These are phyloP conservation scores for Rhododendron mucronatum DNA, from an alignment of 148 eudicot genomes.

Conservation along the genomic window DNA sequence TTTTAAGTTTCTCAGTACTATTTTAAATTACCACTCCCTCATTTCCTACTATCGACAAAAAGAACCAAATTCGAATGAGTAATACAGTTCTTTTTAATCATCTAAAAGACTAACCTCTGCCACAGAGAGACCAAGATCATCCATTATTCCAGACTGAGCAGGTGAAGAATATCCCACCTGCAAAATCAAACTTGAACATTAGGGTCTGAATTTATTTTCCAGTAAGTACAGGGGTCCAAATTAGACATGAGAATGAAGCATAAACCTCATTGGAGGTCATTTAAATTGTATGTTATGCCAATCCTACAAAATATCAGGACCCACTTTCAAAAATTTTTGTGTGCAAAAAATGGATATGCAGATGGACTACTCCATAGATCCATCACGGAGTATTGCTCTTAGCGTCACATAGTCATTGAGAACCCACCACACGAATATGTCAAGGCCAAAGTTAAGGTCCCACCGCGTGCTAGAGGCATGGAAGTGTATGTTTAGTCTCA, in stretches of 20 bases:
- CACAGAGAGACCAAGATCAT: constrained; percentile 67
- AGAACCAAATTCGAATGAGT: not conserved
- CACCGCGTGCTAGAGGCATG: not conserved
- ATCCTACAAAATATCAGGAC: not conserved
- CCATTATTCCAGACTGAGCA: constrained; percentile 71
- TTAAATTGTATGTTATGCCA: not conserved
- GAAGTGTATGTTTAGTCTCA: not conserved
- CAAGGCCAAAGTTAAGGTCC: not conserved
- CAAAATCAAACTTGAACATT: constrained; percentile 9
- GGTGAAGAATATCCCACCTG: constrained; percentile 94
- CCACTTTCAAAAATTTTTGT: no score
- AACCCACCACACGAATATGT: not conserved
- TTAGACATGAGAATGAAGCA: not conserved
- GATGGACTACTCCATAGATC: not conserved
- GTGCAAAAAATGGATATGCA: not conserved
- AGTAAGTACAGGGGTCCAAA: not conserved
- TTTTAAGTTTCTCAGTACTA: not conserved
- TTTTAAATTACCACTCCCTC: not conserved
- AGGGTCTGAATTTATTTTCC: not conserved
- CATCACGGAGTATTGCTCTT: not conserved
- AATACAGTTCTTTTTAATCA: not conserved
- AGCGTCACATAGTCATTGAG: not conserved
- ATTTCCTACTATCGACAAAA: not conserved
- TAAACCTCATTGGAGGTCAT: not conserved
- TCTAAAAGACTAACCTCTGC: constrained; percentile 40